Percentiles rank a stretch among this genome's conserved stretches.
Evolutionary conservation across 2,329 filamentous ascomycete genomes (phyloP).

Genomic region (Colletotrichum filicis): DNA sequence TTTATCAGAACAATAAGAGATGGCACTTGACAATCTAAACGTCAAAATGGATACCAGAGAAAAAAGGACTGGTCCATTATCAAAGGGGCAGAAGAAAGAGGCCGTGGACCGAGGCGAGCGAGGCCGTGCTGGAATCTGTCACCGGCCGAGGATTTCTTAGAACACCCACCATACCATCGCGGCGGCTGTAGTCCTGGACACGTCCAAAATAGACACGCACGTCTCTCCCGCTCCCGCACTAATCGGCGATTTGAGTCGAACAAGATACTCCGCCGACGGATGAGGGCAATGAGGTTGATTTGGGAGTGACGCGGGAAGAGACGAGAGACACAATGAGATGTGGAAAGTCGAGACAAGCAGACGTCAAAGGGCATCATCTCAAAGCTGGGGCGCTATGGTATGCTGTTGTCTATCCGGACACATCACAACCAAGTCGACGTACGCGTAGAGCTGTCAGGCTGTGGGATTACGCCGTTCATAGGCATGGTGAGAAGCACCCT

Average conservation of each 20-base stretch:
- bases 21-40: neutral
- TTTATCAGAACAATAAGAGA: neutral
- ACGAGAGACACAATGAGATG: neutral
- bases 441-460: neutral
- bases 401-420: neutral
- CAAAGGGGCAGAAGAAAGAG: neutral
- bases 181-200: neutral
- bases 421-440: neutral
- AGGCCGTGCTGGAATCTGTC: conserved; percentile 20
- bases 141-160: neutral
- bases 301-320: neutral
- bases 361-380: neutral
- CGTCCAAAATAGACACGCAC: neutral
- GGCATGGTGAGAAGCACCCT: neutral
- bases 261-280: neutral
- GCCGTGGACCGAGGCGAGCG: neutral
- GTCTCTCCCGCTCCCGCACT: neutral
- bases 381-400: conserved; percentile 22
- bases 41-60: neutral
- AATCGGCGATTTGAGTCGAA: conserved; percentile 6
- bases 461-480: neutral
- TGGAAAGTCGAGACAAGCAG: neutral
- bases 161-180: neutral
- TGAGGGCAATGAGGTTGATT: neutral
- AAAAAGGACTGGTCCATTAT: neutral